Evolutionary conservation across 352 stramenopile species (phyloP).

Genomic region (Globisporangium perplexum): DNA sequence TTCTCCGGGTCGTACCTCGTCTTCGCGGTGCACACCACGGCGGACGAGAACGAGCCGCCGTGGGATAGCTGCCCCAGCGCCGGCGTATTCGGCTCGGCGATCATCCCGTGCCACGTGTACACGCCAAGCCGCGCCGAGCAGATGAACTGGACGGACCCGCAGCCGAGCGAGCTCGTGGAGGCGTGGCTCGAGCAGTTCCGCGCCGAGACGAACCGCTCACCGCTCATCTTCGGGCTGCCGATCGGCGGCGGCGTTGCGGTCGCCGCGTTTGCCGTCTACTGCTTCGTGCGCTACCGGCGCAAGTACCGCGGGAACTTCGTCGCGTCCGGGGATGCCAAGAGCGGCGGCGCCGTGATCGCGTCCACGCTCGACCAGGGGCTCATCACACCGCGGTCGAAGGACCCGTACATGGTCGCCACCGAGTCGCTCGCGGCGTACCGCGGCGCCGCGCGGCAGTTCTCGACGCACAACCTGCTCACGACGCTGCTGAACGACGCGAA

Average conservation of each 20-base stretch:
- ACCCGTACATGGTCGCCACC: constrained; percentile 13
- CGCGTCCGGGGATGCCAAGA: constrained; percentile 5
- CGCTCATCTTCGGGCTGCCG: constrained; percentile 2
- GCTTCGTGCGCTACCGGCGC: constrained; percentile 2
- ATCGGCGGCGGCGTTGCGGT: constrained; percentile 1
- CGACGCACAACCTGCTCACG: constrained; percentile 9
- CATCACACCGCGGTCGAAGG: constrained; percentile 6
- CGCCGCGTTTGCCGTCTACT: background rate
- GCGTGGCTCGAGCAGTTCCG: constrained; percentile 19
- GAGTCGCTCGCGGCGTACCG: constrained; percentile 13
- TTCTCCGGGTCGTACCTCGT: constrained; percentile 8
- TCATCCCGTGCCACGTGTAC: constrained; percentile 24
- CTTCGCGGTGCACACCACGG: constrained; percentile 12
- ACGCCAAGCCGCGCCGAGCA: constrained; percentile 9
- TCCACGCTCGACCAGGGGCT: constrained; percentile 7
- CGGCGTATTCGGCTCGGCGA: constrained; percentile 19
- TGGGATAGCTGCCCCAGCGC: constrained; percentile 17
- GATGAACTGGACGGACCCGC: constrained; percentile 10
- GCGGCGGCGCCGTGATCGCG: background rate
- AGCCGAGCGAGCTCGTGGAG: constrained; percentile 9
- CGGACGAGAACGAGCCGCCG: constrained; percentile 16
- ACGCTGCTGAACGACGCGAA: constrained; percentile 29
- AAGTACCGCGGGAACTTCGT: constrained; percentile 10
- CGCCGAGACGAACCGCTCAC: background rate
- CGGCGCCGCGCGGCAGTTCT: constrained; percentile 5